Evolutionary conservation across 225 moss, liverwort and hornwort genomes (phyloP), one percentile per base, ranked within the genome.

Genomic region (Polytrichum formosum): DNA sequence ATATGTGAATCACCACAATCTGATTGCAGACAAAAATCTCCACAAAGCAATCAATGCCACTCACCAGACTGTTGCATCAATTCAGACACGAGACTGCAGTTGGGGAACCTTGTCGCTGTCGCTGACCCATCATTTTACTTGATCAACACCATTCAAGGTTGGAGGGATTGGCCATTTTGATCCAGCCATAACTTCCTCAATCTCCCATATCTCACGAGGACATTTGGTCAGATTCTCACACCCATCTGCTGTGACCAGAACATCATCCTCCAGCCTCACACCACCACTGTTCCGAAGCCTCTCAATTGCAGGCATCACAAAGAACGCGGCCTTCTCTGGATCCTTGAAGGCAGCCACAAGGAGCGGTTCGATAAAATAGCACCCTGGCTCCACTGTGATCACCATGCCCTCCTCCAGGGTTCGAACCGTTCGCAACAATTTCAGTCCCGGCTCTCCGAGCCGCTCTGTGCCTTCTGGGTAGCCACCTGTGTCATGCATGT

Each of bases 241-340:
- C 23, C 96, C 94, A 71, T 83, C 74, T 4, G 89, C 78, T 6
- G 92, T 97, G 67, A 97, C 82, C 26, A 96, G 88, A 76, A 98
- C 75, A 73, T 94, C 84, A 71, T 98, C 97, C 83, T 98, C 94
- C 35, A 98, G 84, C 81, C 97, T 91, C 69, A 94, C 97, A 31
- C 94, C 94, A 21, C 94, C 92, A 27, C 73, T 84, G 30, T 67
- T 73, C 28, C 92, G 85, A 27, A 94, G 74, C 56, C 64, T 65
- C 62, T 80, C 80, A 37, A 98, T 70, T 13, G 77, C 78, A 29
- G 90, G 77, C 31, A 78, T 79, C 22, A 81, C 85, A 35, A 94
- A 87, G 73, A 91, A 98, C 0, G 56, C 69, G 20, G 87, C 82
- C 74, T 70, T 72, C n/a, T 22, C 33, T 23, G 88, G 82, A 64